A percentile compares a stretch with the other conserved stretches of the same genome.
phyloP scores from a whole-genome alignment of 441 rosid species.

The Erodium trifolium region DNA sequence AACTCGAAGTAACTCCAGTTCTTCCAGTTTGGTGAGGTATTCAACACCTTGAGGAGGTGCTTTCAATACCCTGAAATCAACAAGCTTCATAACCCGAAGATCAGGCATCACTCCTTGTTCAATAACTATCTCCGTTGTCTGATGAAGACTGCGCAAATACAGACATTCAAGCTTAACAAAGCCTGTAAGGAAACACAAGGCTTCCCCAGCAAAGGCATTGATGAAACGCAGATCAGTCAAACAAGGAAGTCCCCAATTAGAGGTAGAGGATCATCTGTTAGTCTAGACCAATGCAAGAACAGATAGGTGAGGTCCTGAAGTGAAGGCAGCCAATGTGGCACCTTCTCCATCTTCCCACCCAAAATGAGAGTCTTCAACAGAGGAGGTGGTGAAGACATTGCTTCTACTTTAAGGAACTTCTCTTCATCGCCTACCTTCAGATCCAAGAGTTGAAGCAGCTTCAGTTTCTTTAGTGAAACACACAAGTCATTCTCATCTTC shows the following conservation, averaged over 20 bases:
- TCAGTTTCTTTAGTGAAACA: slow-evolving; percentile 20
- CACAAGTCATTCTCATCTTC: slow-evolving; percentile 27
- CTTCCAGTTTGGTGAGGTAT: not conserved
- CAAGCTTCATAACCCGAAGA: not conserved
- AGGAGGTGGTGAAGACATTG: slow-evolving; percentile 3
- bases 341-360: not conserved
- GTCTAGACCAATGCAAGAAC: not conserved
- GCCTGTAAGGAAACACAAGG: not conserved
- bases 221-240: not conserved
- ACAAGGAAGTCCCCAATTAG: not conserved
- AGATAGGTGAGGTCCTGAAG: not conserved
- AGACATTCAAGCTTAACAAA: not conserved
- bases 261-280: slow-evolving; percentile 1
- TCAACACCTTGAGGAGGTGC: not conserved
- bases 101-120: not conserved
- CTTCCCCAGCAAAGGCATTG: not conserved
- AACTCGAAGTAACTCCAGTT: not conserved
- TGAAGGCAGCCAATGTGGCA: not conserved
- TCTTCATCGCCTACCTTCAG: not conserved
- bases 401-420: not conserved
- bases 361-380: not conserved
- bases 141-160: not conserved
- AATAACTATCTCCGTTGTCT: not conserved
- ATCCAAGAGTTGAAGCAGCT: not conserved
- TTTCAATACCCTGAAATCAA: not conserved